A percentile compares a stretch with the other conserved stretches of the same genome.
These are phyloP conservation scores for Echeveria elegans DNA, from an alignment of 164 flowering plant species.

Conservation along the genomic window DNA sequence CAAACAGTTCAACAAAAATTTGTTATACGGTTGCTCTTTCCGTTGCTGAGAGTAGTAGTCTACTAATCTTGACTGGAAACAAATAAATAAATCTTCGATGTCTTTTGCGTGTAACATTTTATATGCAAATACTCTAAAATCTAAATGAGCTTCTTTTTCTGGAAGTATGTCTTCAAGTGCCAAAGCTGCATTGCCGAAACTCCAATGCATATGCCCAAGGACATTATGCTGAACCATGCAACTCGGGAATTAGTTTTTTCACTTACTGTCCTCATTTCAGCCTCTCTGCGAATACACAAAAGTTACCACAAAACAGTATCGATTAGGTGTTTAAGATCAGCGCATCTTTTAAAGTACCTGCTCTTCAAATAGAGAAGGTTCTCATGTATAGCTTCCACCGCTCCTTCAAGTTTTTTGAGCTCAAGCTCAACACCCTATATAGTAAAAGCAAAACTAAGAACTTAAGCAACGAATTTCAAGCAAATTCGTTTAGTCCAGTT, in stretches of 20 bases:
- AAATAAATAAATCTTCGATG: not conserved
- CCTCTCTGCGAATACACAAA: constrained; percentile 25
- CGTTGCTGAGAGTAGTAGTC: no score
- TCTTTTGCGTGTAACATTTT: not conserved
- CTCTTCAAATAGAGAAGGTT: constrained; percentile 57
- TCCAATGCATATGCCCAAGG: constrained; percentile 29
- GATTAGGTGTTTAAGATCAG: not conserved
- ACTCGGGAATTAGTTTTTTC: constrained; percentile 34
- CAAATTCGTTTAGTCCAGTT: no score
- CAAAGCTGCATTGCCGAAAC: constrained; percentile 28
- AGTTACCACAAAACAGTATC: not conserved
- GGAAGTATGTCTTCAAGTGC: constrained; percentile 29
- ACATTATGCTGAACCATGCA: constrained; percentile 45
- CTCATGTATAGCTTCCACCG: constrained; percentile 71
- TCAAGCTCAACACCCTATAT: constrained; percentile 38
- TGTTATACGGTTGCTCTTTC: no score
- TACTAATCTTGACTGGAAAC: not conserved
- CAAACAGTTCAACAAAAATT: no score
- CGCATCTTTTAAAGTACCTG: constrained; percentile 52
- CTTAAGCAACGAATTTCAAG: no score
- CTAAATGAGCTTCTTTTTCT: constrained; percentile 59
- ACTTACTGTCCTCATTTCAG: constrained; percentile 41
- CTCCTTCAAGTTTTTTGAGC: constrained; percentile 43
- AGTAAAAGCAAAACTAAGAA: not conserved
- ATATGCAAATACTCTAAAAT: constrained; percentile 10